Evolutionary conservation across 1,139 yeast genomes (phyloP).

Genomic region (Yamadazyma epiphylla): DNA sequence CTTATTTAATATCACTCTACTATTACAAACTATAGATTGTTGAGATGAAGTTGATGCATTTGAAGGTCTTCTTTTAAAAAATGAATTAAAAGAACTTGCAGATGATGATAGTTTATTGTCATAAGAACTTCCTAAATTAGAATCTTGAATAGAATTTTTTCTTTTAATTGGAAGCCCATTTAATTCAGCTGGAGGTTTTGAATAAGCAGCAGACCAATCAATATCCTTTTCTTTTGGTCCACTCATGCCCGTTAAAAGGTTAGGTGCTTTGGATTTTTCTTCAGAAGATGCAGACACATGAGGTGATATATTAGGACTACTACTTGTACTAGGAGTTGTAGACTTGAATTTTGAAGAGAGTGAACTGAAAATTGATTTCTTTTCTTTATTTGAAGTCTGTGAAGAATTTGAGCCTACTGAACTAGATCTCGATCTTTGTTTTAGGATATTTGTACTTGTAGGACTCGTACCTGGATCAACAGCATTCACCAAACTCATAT

Average conservation of each 20-base stretch:
- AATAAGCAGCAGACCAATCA: conserved; percentile 6
- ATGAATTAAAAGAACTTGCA: conserved; percentile 10
- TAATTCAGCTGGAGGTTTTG: conserved; percentile 13
- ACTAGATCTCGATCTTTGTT: conserved; percentile 11
- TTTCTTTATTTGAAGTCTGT: conserved; percentile 14
- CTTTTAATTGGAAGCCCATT: conserved; percentile 11
- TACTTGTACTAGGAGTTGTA: conserved; percentile 3
- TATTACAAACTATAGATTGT: conserved; percentile 8
- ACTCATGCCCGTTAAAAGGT: conserved; percentile 6
- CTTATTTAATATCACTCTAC: conserved; percentile 42
- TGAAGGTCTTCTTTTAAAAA: conserved; percentile 14
- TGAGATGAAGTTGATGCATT: conserved; percentile 10
- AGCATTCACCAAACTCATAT: too few relatives aligned
- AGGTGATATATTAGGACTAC: conserved; percentile 5
- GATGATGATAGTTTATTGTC: conserved; percentile 9
- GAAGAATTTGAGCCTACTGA: conserved; percentile 12
- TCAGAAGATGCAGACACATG: conserved; percentile 1
- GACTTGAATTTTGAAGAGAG: conserved; percentile 54
- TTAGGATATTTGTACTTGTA: conserved; percentile 2
- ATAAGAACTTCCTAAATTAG: conserved; percentile 2
- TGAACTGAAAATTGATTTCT: conserved; percentile 45
- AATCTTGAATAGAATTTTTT: conserved; percentile 9
- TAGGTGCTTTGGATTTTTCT: conserved; percentile 4
- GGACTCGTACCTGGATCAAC: conserved; percentile 2
- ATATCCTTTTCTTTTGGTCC: conserved; percentile 3